Conservation (phyloP, 2,329 filamentous ascomycete genomes). For the Penicillium rolfsii region DNA sequence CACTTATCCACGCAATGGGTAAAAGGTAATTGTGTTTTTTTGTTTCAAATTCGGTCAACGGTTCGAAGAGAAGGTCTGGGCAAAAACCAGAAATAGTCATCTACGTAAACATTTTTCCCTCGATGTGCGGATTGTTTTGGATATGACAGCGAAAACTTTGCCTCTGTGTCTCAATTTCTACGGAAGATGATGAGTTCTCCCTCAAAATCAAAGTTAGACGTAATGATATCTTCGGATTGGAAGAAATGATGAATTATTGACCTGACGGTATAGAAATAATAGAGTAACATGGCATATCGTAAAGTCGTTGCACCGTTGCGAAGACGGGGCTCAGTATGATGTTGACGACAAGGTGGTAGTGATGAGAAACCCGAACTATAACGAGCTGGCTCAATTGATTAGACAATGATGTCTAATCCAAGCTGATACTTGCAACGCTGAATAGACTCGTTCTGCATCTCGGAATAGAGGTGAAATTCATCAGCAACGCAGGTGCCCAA, state of each 20-base stretch:
- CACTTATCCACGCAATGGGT: neutral
- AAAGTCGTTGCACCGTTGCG: neutral
- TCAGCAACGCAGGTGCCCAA: conserved; percentile 28
- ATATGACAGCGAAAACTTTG: neutral
- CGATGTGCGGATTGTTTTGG: no score
- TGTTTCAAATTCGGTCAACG: neutral
- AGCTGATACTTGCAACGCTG: conserved; percentile 28
- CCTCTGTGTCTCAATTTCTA: neutral
- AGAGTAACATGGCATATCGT: neutral
- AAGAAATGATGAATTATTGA: neutral
- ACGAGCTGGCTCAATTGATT: neutral
- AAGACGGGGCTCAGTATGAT: neutral
- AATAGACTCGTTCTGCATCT: conserved; percentile 31
- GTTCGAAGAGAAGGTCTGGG: neutral
- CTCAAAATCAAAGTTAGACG: neutral
- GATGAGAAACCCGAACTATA: neutral
- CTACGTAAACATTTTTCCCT: neutral
- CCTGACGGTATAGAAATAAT: no score
- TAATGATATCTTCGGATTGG: no score
- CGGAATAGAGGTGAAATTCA: conserved; percentile 34
- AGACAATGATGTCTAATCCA: conserved; percentile 8
- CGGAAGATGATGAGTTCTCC: neutral
- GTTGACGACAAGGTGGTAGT: neutral
- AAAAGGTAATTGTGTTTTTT: neutral
- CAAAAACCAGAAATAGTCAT: neutral